These are phyloP conservation scores for Euphorbia peplus DNA, from an alignment of 345 rosid genomes.

Conservation along the genomic window DNA sequence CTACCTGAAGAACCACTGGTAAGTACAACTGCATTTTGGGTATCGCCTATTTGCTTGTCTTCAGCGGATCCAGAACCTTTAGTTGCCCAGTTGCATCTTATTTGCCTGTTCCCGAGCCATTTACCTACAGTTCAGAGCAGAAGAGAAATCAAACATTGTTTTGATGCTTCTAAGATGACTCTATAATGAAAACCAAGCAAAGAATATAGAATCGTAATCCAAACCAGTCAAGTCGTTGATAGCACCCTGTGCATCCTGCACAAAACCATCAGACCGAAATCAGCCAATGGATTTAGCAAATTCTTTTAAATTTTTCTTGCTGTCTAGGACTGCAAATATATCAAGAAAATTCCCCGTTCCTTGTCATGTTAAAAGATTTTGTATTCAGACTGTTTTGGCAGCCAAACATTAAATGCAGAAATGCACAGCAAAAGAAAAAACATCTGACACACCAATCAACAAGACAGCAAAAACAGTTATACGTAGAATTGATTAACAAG, in stretches of 20 bases:
- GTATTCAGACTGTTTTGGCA: conserved; percentile 2
- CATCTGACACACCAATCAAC: background rate
- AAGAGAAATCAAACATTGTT: background rate
- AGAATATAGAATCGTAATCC: background rate
- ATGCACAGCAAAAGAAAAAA: background rate
- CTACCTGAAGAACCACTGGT: conserved; percentile 33
- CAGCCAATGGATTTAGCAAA: background rate
- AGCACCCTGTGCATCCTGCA: conserved; percentile 31
- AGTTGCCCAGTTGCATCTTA: conserved; percentile 36
- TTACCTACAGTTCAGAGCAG: conserved; percentile 19
- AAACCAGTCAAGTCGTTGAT: conserved; percentile 25
- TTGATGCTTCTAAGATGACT: background rate
- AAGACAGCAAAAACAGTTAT: background rate
- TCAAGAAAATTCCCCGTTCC: background rate
- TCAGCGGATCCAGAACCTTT: conserved; percentile 29
- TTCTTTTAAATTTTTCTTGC: background rate
- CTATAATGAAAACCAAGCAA: background rate
- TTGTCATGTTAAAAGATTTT: background rate
- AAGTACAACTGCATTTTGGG: conserved; percentile 32
- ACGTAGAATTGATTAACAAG: background rate
- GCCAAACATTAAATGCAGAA: background rate
- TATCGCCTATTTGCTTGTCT: conserved; percentile 28
- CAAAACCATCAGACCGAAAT: conserved; percentile 7
- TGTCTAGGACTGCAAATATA: background rate
- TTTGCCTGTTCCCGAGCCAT: conserved; percentile 34